Evolutionary conservation across 2,329 filamentous ascomycete genomes (phyloP).

Genomic region (Paecilomyces sp.): DNA sequence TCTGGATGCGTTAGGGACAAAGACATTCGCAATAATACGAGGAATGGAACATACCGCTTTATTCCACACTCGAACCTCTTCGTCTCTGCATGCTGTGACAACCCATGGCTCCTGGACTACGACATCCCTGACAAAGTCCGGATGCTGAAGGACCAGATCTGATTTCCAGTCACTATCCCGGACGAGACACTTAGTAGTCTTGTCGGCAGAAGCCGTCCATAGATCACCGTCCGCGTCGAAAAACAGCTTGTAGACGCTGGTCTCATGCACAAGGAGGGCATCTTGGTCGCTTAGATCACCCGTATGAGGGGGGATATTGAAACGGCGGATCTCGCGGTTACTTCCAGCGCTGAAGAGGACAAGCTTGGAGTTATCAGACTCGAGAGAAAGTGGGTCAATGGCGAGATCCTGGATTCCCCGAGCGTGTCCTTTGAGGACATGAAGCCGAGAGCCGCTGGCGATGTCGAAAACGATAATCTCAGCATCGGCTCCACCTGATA

Average conservation of each 20-base stretch:
- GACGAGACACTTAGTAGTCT: constrained; percentile 72
- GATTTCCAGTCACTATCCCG: constrained; percentile 60
- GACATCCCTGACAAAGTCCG: constrained; percentile 83
- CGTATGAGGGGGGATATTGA: constrained; percentile 23
- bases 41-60: constrained; percentile 34
- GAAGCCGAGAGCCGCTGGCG: constrained; percentile 58
- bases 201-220: constrained; percentile 92
- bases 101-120: constrained; percentile 66
- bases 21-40: background rate
- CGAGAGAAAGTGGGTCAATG: constrained; percentile 60
- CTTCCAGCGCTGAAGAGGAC: constrained; percentile 73
- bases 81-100: constrained; percentile 81
- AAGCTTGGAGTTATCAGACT: constrained; percentile 31
- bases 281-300: constrained; percentile 50
- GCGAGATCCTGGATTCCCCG: constrained; percentile 74
- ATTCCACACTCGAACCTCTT: constrained; percentile 89
- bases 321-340: constrained; percentile 71
- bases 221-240: constrained; percentile 70
- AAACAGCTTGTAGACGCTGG: constrained; percentile 73
- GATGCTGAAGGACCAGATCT: constrained; percentile 69
- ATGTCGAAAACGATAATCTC: constrained; percentile 81
- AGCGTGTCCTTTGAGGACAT: constrained; percentile 69
- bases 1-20: constrained; percentile 28
- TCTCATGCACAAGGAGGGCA: constrained; percentile 74
- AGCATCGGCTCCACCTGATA: constrained; percentile 71